Evolutionary conservation across 2,329 filamentous ascomycete species (phyloP).

Genomic region (Penicillium sumatraense): DNA sequence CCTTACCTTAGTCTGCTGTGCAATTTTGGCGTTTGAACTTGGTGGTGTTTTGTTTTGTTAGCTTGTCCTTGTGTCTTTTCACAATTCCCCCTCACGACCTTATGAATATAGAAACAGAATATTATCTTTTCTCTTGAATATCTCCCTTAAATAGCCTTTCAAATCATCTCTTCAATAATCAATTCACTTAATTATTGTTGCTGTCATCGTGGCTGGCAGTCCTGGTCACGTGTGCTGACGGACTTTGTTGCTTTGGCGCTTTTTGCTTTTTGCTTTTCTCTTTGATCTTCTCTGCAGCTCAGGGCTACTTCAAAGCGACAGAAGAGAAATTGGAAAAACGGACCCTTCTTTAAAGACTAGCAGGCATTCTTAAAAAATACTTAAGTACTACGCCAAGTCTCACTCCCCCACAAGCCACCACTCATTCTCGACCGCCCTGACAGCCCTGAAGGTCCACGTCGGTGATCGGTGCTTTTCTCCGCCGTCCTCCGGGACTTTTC

Average conservation of each 20-base stretch:
- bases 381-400: neutral
- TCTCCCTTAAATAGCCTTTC: too few species aligned
- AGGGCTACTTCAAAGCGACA: too few species aligned
- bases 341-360: too few species aligned
- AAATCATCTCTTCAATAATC: too few species aligned
- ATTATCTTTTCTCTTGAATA: too few species aligned
- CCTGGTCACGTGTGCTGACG: neutral
- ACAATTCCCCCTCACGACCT: neutral
- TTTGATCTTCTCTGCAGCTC: too few species aligned
- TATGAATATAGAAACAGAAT: too few species aligned
- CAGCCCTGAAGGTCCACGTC: conserved; percentile 10
- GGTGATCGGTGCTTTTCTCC: conserved; percentile 29
- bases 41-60: conserved; percentile 12
- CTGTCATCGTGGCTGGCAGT: neutral
- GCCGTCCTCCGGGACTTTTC: conserved; percentile 20
- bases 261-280: neutral
- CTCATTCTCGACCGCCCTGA: neutral
- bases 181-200: neutral
- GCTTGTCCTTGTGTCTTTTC: neutral
- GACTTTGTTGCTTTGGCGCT: neutral
- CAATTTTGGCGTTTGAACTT: neutral
- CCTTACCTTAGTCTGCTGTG: too few species aligned
- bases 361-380: neutral
- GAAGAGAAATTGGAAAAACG: too few species aligned
- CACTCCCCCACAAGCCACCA: neutral